Evolutionary conservation across 2,329 filamentous ascomycete species (phyloP), one percentile per base, ranked within the genome.

Genomic region (Nigrospora sphaerica): DNA sequence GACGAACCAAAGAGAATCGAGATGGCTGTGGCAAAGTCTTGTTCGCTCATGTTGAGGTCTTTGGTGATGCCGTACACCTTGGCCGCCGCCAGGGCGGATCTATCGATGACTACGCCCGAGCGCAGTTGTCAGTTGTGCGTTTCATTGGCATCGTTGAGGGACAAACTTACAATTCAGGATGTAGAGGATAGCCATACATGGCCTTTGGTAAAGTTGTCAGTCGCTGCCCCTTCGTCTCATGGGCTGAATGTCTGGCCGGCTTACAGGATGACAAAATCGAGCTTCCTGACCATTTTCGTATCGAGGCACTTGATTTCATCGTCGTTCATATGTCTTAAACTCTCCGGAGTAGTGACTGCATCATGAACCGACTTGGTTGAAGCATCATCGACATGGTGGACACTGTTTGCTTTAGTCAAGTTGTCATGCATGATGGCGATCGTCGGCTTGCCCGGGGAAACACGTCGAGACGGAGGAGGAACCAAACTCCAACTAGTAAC

Each of bases 31-130:
- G 63, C 61, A 42, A 67, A 68, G 32, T 69, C 52, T 17, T 59
- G 32, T 2, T 55, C 60, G 4, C 52, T 61, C 64, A 70, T 63
- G 42, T 63, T 52, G 16, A 70, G 54, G 46, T 69, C 66, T 2
- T 64, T 58, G 44, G 57, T 67, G 49, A 70, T 68, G 18, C 66
- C 66, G 41, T 67, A 59, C 4, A 70, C 59, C 39, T 67, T 68
- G 6, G 67, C 64, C 1, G 65, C 57, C 3, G 65, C 61, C 9
- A 70, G 50, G 23, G 63, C 65, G 39, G 65, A 61, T 4, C 67
- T 58, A 48, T 69, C 66, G 46, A 70, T 53, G 41, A 13, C 39
- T 42, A 10, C 3, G n/a, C 1, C 3, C 28, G 12, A 6, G 32
- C 13, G 3, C 11, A 5, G 18, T n/a, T 18, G 28, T 18, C 11